These are phyloP conservation scores for Phenoliferia sp. DNA, from an alignment of 1,284 basidiomycete species.

Conservation along the genomic window DNA sequence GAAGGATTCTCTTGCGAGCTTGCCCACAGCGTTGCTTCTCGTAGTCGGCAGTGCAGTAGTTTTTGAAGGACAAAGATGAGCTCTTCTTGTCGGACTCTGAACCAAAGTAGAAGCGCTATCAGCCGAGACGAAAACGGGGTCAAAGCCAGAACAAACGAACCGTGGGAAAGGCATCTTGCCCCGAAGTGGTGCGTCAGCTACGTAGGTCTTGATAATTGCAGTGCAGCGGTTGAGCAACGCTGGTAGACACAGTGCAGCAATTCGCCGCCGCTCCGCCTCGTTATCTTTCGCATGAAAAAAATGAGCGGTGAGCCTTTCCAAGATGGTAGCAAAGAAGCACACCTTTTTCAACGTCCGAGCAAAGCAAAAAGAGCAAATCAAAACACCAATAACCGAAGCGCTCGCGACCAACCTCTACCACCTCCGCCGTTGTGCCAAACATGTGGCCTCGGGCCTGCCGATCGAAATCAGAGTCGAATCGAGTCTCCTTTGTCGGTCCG, in stretches of 20 bases:
- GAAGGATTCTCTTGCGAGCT: slow-evolving; percentile 54
- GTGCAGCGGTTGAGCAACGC: slow-evolving; percentile 68
- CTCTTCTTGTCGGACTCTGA: slow-evolving; percentile 80
- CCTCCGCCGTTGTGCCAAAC: slow-evolving; percentile 59
- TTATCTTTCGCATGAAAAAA: slow-evolving; percentile 29
- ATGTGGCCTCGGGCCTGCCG: slow-evolving; percentile 35
- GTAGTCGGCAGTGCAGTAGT: slow-evolving; percentile 62
- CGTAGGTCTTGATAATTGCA: slow-evolving; percentile 61
- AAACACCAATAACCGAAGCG: slow-evolving; percentile 91
- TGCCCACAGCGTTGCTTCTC: slow-evolving; percentile 69
- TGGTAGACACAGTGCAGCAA: slow-evolving; percentile 66
- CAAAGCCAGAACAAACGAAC: slow-evolving; percentile 46
- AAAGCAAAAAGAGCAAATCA: slow-evolving; percentile 76
- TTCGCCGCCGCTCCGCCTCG: slow-evolving; percentile 55
- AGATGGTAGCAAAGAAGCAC: not conserved
- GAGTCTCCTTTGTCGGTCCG: slow-evolving; percentile 23
- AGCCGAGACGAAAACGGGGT: not conserved
- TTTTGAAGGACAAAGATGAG: slow-evolving; percentile 75
- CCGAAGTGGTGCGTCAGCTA: slow-evolving; percentile 74
- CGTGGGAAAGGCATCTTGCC: slow-evolving; percentile 79
- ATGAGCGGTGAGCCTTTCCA: not conserved
- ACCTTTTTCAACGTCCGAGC: slow-evolving; percentile 49
- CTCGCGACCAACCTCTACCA: slow-evolving; percentile 62
- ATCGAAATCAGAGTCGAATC: slow-evolving; percentile 33
- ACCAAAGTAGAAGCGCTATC: not conserved